Conservation (phyloP, 2,329 filamentous ascomycete genomes). For the Chaetoscypha palmicola region DNA sequence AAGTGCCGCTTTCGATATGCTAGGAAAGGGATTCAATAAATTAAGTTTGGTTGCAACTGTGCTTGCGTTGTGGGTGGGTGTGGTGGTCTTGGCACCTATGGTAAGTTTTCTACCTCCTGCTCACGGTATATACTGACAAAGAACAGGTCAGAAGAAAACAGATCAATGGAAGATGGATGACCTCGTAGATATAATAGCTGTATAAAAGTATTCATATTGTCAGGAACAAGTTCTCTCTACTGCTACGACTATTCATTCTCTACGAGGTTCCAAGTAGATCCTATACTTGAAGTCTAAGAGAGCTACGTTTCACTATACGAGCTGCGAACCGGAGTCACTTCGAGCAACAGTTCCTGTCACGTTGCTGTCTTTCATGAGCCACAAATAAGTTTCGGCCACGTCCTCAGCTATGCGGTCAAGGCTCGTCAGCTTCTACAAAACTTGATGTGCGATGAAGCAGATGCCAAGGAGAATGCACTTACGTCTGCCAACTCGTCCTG, state of each 20-base stretch:
- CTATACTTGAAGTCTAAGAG: no score
- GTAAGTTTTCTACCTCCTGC: constrained; percentile 47
- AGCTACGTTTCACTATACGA: no score
- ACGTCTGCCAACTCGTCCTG: constrained; percentile 17
- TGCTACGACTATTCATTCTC: no score
- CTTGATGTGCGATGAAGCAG: not conserved
- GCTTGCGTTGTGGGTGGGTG: constrained; percentile 67
- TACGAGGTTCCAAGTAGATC: no score
- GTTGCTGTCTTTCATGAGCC: constrained; percentile 37
- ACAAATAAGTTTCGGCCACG: constrained; percentile 38
- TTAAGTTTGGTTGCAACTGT: constrained; percentile 78
- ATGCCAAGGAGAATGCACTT: constrained; percentile 1
- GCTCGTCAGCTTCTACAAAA: no score
- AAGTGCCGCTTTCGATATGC: constrained; percentile 82
- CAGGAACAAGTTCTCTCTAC: no score
- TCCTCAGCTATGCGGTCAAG: no score
- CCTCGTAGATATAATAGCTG: constrained; percentile 19
- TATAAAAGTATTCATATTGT: constrained; percentile 1
- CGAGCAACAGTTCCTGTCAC: constrained; percentile 30
- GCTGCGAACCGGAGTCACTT: constrained; percentile 14
- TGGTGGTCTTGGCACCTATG: constrained; percentile 74
- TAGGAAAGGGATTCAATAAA: constrained; percentile 93
- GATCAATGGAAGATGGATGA: constrained; percentile 56
- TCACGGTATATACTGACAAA: constrained; percentile 30
- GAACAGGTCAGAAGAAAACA: constrained; percentile 55